phyloP scores from a whole-genome alignment of 176 grass and related monocot genomes.

The sorghum (Sorghum bicolor) region DNA sequence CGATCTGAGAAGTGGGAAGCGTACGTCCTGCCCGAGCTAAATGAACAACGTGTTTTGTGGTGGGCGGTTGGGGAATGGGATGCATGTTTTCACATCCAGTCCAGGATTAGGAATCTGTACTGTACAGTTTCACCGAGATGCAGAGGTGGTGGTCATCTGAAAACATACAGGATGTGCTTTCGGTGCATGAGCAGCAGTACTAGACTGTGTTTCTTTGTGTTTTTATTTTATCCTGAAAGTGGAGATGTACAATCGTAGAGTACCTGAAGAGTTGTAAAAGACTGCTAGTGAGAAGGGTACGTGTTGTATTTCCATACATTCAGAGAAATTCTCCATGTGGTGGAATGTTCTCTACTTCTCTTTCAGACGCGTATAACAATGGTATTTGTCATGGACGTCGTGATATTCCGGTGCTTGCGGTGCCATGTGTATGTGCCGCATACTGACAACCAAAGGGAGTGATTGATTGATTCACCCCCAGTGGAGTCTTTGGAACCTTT shows the following conservation, averaged over 20 bases:
- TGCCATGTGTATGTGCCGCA: not conserved
- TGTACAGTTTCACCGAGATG: not conserved
- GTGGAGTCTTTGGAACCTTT: not conserved
- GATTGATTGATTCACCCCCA: not conserved
- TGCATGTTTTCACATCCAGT: not conserved
- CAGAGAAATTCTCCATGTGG: not conserved
- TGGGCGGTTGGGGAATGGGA: not conserved
- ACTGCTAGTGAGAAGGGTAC: not conserved
- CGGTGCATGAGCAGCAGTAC: not conserved
- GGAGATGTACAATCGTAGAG: conserved; percentile 9
- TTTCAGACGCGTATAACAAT: not conserved
- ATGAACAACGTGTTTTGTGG: not conserved
- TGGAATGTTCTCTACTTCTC: not conserved
- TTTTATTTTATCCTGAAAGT: conserved; percentile 1
- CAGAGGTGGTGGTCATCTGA: not conserved
- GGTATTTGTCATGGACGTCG: not conserved
- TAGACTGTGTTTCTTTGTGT: not conserved
- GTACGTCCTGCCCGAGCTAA: not conserved
- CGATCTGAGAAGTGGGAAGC: not conserved
- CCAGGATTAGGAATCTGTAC: not conserved
- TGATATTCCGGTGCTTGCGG: not conserved
- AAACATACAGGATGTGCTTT: not conserved
- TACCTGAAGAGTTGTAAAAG: not conserved
- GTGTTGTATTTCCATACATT: not conserved
- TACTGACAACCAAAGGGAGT: not conserved